Evolutionary conservation across 2,329 filamentous ascomycete species (phyloP).

Genomic region (Ophiostoma triangulosporum): DNA sequence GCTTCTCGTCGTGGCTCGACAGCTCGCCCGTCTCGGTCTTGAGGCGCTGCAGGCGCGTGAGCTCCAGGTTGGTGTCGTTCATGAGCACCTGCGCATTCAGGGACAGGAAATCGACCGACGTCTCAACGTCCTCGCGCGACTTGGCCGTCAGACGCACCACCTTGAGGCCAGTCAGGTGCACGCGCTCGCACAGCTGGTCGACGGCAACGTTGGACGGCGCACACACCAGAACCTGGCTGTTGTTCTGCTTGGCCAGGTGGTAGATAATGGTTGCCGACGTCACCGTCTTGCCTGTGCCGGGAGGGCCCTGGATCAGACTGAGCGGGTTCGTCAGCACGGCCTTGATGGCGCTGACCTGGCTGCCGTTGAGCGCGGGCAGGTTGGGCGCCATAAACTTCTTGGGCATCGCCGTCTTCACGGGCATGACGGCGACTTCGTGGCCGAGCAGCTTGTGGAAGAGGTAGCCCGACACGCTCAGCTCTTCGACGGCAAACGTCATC

Average conservation of each 20-base stretch:
- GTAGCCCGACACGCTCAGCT: slow-evolving; percentile 96
- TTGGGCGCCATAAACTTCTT: slow-evolving; percentile 95
- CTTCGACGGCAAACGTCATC: slow-evolving; percentile 97
- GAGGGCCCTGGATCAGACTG: slow-evolving; percentile 91
- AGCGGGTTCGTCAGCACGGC: slow-evolving; percentile 86
- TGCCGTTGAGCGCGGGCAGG: slow-evolving; percentile 85
- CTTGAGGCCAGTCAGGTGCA: slow-evolving; percentile 88
- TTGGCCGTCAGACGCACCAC: slow-evolving; percentile 97
- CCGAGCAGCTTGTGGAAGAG: slow-evolving; percentile 96
- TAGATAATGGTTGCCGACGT: slow-evolving; percentile 98
- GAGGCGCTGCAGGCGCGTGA: slow-evolving; percentile 82
- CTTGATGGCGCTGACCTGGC: slow-evolving; percentile 93
- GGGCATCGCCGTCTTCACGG: slow-evolving; percentile 89
- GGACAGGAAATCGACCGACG: slow-evolving; percentile 90
- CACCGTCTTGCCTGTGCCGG: slow-evolving; percentile 95
- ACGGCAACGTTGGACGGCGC: slow-evolving; percentile 97
- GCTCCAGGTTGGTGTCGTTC: slow-evolving; percentile 90
- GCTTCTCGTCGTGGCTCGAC: slow-evolving; percentile 94
- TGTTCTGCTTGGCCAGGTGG: slow-evolving; percentile 88
- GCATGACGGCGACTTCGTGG: slow-evolving; percentile 84
- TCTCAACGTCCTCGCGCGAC: slow-evolving; percentile 95
- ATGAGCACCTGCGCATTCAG: slow-evolving; percentile 94
- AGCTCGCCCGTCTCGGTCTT: slow-evolving; percentile 86
- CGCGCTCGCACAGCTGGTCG: slow-evolving; percentile 93
- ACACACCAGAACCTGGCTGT: slow-evolving; percentile 87